Conservation (phyloP, 306 rosid genomes). For the Rubus idaeus region DNA sequence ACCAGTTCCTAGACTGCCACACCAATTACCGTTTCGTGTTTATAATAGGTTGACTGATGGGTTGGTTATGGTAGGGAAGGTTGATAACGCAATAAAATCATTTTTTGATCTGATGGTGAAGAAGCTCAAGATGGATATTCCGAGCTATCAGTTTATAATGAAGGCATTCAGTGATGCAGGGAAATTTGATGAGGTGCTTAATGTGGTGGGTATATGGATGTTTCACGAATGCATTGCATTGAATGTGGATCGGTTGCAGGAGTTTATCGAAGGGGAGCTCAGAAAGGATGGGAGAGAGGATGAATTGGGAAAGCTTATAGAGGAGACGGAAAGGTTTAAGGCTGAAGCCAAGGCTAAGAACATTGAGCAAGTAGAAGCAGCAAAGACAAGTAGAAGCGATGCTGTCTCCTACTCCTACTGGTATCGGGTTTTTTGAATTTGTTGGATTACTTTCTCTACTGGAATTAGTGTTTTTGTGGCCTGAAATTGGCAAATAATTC, state of each 20-base stretch:
- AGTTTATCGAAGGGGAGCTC: conserved; percentile 67
- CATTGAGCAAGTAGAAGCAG: conserved; percentile 87
- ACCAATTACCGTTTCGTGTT: conserved; percentile 18
- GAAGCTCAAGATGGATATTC: conserved; percentile 91
- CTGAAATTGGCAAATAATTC: no score
- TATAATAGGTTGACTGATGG: conserved; percentile 75
- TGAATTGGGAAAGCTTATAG: conserved; percentile 76
- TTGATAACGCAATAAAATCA: conserved; percentile 60
- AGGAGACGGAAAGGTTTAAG: conserved; percentile 87
- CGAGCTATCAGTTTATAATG: conserved; percentile 80
- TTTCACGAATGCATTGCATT: neutral
- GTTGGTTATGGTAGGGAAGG: conserved; percentile 69
- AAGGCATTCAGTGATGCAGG: conserved; percentile 73
- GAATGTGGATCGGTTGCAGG: neutral
- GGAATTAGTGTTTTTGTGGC: no score
- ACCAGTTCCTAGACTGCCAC: neutral
- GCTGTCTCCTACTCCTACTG: conserved; percentile 71
- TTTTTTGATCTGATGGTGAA: conserved; percentile 87
- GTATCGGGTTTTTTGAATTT: no score
- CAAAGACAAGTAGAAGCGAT: conserved; percentile 75
- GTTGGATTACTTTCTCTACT: no score
- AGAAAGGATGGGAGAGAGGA: conserved; percentile 88
- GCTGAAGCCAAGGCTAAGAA: conserved; percentile 98
- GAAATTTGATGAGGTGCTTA: conserved; percentile 69
- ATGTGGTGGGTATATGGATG: conserved; percentile 52